phyloP scores from a whole-genome alignment of 225 moss, liverwort and hornwort species.

The Sphagnum tenellum region DNA sequence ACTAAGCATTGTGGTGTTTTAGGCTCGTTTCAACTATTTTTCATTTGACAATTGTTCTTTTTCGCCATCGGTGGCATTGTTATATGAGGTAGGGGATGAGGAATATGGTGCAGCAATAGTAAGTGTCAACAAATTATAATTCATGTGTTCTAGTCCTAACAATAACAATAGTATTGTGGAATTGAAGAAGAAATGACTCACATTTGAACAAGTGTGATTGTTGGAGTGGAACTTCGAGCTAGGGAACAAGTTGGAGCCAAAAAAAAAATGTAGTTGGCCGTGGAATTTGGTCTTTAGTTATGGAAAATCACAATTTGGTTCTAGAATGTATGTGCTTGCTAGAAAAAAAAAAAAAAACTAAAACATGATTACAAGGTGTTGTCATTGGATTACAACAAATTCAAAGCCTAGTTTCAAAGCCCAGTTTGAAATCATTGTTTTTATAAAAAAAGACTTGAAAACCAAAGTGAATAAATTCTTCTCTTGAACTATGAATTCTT shows the following conservation, averaged over 20 bases:
- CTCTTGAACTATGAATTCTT: no score
- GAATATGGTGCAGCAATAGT: conserved; percentile 57
- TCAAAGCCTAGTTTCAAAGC: no score
- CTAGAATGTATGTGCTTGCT: conserved; percentile 87
- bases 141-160: no score
- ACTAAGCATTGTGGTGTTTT: no score
- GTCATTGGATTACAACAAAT: conserved; percentile 60
- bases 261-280: conserved; percentile 89
- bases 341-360: conserved; percentile 87
- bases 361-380: conserved; percentile 86
- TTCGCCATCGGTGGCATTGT: conserved; percentile 44
- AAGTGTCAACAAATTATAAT: no score
- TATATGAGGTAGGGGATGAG: conserved; percentile 56
- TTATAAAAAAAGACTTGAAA: conserved; percentile 47
- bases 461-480: conserved; percentile 72
- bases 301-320: conserved; percentile 99
- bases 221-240: conserved; percentile 86
- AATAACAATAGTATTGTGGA: conserved; percentile 54
- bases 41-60: conserved; percentile 69
- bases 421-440: conserved; percentile 42
- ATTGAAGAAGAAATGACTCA: conserved; percentile 86
- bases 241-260: conserved; percentile 88
- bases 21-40: conserved; percentile 44
- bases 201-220: conserved; percentile 79
- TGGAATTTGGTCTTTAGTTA: conserved; percentile 75